These are phyloP conservation scores for Avena atlantica DNA, from an alignment of 176 grass and related monocot genomes.

Conservation along the genomic window DNA sequence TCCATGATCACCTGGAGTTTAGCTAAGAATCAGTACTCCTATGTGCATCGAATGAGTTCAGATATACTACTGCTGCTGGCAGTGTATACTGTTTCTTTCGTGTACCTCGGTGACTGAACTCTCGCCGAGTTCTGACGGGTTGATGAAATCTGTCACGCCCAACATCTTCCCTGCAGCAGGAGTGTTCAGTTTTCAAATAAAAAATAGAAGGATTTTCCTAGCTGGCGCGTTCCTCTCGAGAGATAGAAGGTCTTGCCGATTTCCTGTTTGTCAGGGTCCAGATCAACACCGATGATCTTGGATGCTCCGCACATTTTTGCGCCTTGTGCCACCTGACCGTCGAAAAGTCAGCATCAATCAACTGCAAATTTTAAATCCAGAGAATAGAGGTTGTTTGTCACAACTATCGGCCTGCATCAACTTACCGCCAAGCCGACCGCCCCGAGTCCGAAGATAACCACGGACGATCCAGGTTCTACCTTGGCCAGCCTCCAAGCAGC, in stretches of 20 bases:
- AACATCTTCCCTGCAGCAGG: slow-evolving; percentile 44
- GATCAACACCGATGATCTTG: slow-evolving; percentile 65
- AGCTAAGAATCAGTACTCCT: background rate
- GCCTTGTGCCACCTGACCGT: slow-evolving; percentile 61
- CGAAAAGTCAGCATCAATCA: slow-evolving; percentile 1
- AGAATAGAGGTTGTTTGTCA: too few relatives aligned
- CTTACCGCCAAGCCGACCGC: slow-evolving; percentile 70
- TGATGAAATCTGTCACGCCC: slow-evolving; percentile 61
- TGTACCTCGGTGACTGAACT: slow-evolving; percentile 47
- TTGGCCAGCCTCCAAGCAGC: slow-evolving; percentile 73
- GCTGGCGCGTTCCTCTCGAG: background rate
- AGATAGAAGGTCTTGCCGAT: slow-evolving; percentile 29
- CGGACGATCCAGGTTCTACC: slow-evolving; percentile 59
- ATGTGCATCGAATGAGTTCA: background rate
- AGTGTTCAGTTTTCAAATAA: background rate
- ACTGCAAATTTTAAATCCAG: background rate
- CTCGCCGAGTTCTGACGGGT: slow-evolving; percentile 51
- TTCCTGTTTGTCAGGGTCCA: slow-evolving; percentile 62
- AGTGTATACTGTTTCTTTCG: background rate
- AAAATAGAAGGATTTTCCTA: background rate
- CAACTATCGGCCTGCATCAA: background rate
- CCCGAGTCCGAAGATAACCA: slow-evolving; percentile 77
- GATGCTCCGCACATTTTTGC: slow-evolving; percentile 64
- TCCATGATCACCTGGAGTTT: slow-evolving; percentile 56
- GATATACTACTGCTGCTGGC: background rate